These are phyloP conservation scores for Phytophthora constricta DNA, from an alignment of 352 stramenopile genomes.

Conservation along the genomic window DNA sequence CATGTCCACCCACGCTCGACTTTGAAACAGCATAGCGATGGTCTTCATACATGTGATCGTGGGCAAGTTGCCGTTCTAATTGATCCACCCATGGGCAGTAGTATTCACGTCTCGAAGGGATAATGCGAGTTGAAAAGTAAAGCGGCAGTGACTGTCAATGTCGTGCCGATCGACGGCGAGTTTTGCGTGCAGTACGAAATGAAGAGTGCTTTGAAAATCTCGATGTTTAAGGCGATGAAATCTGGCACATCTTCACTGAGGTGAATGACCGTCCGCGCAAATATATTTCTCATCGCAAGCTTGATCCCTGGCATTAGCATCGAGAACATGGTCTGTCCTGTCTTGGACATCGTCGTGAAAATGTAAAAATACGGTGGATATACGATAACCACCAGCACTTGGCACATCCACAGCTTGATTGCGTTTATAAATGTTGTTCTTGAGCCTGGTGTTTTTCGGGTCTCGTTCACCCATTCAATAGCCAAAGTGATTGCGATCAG, in stretches of 20 bases:
- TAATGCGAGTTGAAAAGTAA: conserved; percentile 17
- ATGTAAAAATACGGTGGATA: conserved; percentile 33
- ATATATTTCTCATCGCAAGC: conserved; percentile 25
- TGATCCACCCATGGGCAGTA: conserved; percentile 5
- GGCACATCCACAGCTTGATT: conserved; percentile 27
- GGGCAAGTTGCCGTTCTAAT: conserved; percentile 1
- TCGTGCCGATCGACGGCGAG: conserved; percentile 25
- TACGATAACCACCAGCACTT: conserved; percentile 15
- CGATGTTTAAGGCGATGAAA: conserved; percentile 30
- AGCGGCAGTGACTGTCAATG: conserved; percentile 17
- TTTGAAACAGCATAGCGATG: conserved; percentile 1
- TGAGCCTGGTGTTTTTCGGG: conserved; percentile 15
- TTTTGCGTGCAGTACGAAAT: conserved; percentile 40
- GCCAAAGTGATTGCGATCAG: conserved; percentile 15
- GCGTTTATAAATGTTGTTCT: conserved; percentile 11
- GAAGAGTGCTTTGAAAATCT: conserved; percentile 38
- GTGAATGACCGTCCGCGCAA: conserved; percentile 18
- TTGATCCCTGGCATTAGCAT: conserved; percentile 29
- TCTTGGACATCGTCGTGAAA: conserved; percentile 21
- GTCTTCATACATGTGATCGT: conserved; percentile 6
- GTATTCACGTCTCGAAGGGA: conserved; percentile 22
- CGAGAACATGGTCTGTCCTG: conserved; percentile 15
- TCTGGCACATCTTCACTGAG: conserved; percentile 30
- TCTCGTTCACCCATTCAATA: conserved; percentile 19
- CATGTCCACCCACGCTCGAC: conserved; percentile 11